These are phyloP conservation scores for Amauroascus verrucosus DNA, from an alignment of 2,329 filamentous ascomycete species.

Conservation along the genomic window DNA sequence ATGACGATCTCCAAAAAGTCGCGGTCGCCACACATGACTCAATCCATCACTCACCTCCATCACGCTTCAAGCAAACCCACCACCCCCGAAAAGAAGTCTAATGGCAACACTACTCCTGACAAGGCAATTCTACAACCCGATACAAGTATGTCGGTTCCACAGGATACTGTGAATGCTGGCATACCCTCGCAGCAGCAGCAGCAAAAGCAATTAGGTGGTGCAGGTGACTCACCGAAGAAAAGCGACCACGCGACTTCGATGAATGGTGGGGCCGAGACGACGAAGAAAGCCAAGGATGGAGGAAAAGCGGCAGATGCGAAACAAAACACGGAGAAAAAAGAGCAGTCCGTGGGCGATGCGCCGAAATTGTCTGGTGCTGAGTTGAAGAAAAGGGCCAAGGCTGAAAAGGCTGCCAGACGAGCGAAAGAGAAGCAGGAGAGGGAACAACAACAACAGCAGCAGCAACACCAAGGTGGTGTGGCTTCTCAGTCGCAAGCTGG, in stretches of 20 bases:
- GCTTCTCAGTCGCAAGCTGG: constrained; percentile 21
- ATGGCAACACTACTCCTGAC: not conserved
- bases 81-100: not conserved
- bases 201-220: not conserved
- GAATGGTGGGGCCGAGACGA: constrained; percentile 4
- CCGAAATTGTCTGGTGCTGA: constrained; percentile 49
- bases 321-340: not conserved
- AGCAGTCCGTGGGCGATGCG: constrained; percentile 14
- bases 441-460: constrained; percentile 24
- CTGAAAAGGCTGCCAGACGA: constrained; percentile 79
- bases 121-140: not conserved
- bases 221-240: constrained; percentile 7
- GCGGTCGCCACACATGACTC: not conserved
- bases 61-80: not conserved
- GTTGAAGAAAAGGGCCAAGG: constrained; percentile 79
- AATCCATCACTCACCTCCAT: not conserved
- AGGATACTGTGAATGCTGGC: not conserved
- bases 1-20: constrained; percentile 1
- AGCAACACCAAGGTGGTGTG: constrained; percentile 12
- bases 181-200: not conserved
- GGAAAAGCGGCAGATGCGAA: constrained; percentile 20
- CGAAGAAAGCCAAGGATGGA: constrained; percentile 15
- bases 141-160: not conserved
- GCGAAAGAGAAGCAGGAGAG: constrained; percentile 55
- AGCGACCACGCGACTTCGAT: constrained; percentile 16